Conservation (phyloP, 192 early-diverging fungal species). For the Backusella tarrabulga region DNA sequence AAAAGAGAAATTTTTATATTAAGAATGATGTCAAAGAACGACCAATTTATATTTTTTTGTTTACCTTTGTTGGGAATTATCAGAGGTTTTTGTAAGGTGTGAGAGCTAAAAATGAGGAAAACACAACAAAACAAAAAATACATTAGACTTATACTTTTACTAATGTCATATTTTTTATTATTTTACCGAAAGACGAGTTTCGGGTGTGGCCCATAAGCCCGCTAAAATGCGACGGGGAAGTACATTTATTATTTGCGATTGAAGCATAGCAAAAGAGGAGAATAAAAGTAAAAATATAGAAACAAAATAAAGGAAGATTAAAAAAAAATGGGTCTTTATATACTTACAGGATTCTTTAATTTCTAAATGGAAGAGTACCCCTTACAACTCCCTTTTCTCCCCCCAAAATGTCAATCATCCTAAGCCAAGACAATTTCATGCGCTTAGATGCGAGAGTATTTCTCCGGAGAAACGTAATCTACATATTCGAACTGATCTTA, state of each 20-base stretch:
- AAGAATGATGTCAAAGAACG: constrained; percentile 7
- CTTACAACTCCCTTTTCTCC: constrained; percentile 11
- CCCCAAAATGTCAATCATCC: constrained; percentile 1
- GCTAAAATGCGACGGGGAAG: constrained; percentile 16
- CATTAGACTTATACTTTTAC: constrained; percentile 5
- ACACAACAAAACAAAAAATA: background rate
- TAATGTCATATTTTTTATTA: constrained; percentile 4
- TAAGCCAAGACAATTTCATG: constrained; percentile 6
- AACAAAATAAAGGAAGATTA: background rate
- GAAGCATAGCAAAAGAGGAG: constrained; percentile 20
- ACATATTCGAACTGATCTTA: background rate
- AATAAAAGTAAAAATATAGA: constrained; percentile 7
- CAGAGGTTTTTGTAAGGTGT: constrained; percentile 14
- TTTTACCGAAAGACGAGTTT: constrained; percentile 33
- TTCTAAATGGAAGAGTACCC: constrained; percentile 11
- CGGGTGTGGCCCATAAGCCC: constrained; percentile 26
- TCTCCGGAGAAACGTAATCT: constrained; percentile 7
- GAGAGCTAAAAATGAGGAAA: constrained; percentile 11
- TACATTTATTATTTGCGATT: constrained; percentile 27
- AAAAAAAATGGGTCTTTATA: constrained; percentile 9
- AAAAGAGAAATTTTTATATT: background rate
- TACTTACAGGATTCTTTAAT: constrained; percentile 7
- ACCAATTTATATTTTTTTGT: background rate
- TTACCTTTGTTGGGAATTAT: constrained; percentile 8
- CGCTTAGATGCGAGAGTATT: constrained; percentile 3